Evolutionary conservation across 345 rosid species (phyloP), one percentile per base, ranked within the genome.

Genomic region (Hibiscus mutabilis): DNA sequence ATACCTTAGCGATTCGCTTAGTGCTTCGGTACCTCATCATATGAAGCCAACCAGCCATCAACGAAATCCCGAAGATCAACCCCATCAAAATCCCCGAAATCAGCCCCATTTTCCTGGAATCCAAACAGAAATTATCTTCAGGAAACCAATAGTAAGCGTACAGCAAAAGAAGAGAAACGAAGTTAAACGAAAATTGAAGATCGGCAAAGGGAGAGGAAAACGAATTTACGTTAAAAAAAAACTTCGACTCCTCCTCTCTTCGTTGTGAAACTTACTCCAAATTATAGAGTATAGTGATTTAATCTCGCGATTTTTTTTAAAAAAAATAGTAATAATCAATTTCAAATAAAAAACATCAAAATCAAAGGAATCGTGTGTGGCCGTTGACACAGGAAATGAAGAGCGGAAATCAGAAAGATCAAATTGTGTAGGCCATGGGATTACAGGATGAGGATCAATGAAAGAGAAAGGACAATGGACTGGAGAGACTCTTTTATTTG

Each of bases 1-100:
- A 68, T 66, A 91, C 99, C 92, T 92, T 96, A 0, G 97, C 88
- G 70, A 89, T 73, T 78, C 99, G 87, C 81, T 92, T 91, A 62
- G 86, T 75, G 77, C 91, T 78, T 31, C 99, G 91, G 73, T 91
- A 91, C 71, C 79, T 80, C 95, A 92, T 96, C 97, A 92, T 92
- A 72, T 84, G 93, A 75, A 84, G 80, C 99, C 98, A 96, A 11
- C 91, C 98, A 52, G 96, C 99, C 97, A 96, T 89, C 68, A 96
- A 60, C 62, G 86, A 89, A 73, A 96, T 84, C 69, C 99, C 99
- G 76, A 91, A 84, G 80, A 85, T 65, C 75, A 84, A 76, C 79
- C 99, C 99, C 79, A 92, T 73, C 52, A 96, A 70, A 57, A 92
- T 78, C 77, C 99, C 99, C 15, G 98, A 88, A 70, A 96, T 80